Base-by-base conservation (phyloP, 129 eudicot genomes). In the Glebionis coronaria region DNA sequence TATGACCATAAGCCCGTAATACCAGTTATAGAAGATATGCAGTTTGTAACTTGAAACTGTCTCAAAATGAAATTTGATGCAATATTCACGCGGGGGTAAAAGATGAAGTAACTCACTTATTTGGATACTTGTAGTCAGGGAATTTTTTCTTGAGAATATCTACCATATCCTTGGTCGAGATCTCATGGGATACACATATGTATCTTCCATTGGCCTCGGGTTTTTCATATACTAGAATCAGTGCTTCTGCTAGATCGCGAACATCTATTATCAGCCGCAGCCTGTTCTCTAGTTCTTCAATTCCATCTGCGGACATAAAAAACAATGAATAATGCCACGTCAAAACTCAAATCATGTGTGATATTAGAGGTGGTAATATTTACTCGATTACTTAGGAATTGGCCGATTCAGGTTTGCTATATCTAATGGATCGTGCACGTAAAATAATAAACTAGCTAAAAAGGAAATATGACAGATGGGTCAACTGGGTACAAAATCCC, bases 171-270 rank as follows among this genome's bases (percentile, higher is more conserved):
- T 67, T 62, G 10, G 80, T 0, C 58, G 44, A 68, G 56, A 77
- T 55, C 19, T 12, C 6, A 71, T 88, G 85, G 13, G 96, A 76
- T 9, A 77, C 55, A 51, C 98, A 91, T 69, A 88, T 53, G 72
- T 91, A 88, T 81, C 98, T 81, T 23, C 98, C 96, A 73, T 85
- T 82, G 14, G 96, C 91, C 61, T 91, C 88, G 0, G 91, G 91
- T 60, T 62, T 82, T 81, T 91, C 88, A 47, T 76, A 88, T n/a
- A 73, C 82, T 64, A 91, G 57, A 4, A 73, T 20, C 62, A 88
- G 55, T 25, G 88, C 88, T 73, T 81, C 80, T 21, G 89, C 96
- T 60, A 91, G 82, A 82, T 91, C 98, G 20, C 96, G 88, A 63
- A 91, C 98, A 63, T 91, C 96, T 5, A 91, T 88, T n/a, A 88